These are phyloP conservation scores for Taphrina communis DNA, from an alignment of 1,139 yeast species.

Conservation along the genomic window DNA sequence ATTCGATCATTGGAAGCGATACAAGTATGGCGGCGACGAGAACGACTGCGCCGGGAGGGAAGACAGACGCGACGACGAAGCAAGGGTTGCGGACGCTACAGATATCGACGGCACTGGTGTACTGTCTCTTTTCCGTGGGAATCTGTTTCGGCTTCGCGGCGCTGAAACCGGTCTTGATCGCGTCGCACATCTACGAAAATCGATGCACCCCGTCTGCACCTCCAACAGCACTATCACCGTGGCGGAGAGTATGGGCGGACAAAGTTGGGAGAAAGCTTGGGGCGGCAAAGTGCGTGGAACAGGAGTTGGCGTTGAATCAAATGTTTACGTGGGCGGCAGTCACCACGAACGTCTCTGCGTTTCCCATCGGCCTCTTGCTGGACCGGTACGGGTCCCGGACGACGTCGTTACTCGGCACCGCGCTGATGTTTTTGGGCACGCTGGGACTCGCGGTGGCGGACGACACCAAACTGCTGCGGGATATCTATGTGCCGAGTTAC, in stretches of 20 bases:
- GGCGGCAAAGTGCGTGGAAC: slow-evolving; percentile 63
- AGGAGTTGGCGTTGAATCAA: slow-evolving; percentile 78
- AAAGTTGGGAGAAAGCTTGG: slow-evolving; percentile 25
- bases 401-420: slow-evolving; percentile 76
- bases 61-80: not conserved
- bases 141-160: slow-evolving; percentile 96
- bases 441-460: slow-evolving; percentile 56
- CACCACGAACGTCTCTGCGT: slow-evolving; percentile 80
- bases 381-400: slow-evolving; percentile 81
- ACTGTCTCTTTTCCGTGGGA: slow-evolving; percentile 93
- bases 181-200: slow-evolving; percentile 75
- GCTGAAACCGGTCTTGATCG: slow-evolving; percentile 75
- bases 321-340: slow-evolving; percentile 88
- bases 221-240: not conserved
- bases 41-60: not conserved
- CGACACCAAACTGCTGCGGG: slow-evolving; percentile 52
- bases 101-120: slow-evolving; percentile 70
- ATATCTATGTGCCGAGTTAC: slow-evolving; percentile 70
- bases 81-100: slow-evolving; percentile 53
- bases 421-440: slow-evolving; percentile 62
- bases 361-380: slow-evolving; percentile 77
- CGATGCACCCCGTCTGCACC: slow-evolving; percentile 55
- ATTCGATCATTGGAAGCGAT: too few relatives aligned
- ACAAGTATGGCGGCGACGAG: not conserved
- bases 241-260: slow-evolving; percentile 43